phyloP scores from a whole-genome alignment of 192 early-diverging fungal species.

The Coemansia asiatica region DNA sequence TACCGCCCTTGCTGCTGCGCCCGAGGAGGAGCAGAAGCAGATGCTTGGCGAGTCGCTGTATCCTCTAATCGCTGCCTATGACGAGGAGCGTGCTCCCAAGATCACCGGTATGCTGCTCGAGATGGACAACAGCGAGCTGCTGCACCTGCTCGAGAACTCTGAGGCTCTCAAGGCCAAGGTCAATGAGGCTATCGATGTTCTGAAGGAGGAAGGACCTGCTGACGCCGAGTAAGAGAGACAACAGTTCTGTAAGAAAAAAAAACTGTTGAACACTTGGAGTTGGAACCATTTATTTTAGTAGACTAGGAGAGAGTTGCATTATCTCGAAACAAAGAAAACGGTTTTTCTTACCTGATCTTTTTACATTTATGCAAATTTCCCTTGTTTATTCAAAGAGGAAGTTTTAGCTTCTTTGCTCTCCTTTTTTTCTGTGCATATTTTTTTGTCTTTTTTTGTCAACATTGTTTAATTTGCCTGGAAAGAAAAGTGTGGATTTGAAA shows the following conservation, averaged over 20 bases:
- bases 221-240: constrained; percentile 14
- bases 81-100: constrained; percentile 86
- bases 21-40: constrained; percentile 90
- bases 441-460: constrained; percentile 5
- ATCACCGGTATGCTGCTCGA: constrained; percentile 99
- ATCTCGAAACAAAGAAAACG: neutral
- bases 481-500: too few relatives aligned
- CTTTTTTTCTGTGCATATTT: neutral
- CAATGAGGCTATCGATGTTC: constrained; percentile 80
- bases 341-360: neutral
- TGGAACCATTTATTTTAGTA: neutral
- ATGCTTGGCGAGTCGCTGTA: constrained; percentile 95
- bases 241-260: neutral
- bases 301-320: neutral
- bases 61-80: constrained; percentile 70
- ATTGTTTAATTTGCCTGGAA: constrained; percentile 17
- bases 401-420: neutral
- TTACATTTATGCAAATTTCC: neutral
- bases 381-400: neutral
- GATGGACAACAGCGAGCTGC: constrained; percentile 95
- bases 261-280: neutral
- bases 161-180: constrained; percentile 82
- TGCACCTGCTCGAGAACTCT: constrained; percentile 82
- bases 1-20: constrained; percentile 75
- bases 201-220: constrained; percentile 55